Percentiles rank a stretch among this genome's conserved stretches.
Conservation (phyloP, 2,329 filamentous ascomycete species). For the Aaosphaeria arxii region DNA sequence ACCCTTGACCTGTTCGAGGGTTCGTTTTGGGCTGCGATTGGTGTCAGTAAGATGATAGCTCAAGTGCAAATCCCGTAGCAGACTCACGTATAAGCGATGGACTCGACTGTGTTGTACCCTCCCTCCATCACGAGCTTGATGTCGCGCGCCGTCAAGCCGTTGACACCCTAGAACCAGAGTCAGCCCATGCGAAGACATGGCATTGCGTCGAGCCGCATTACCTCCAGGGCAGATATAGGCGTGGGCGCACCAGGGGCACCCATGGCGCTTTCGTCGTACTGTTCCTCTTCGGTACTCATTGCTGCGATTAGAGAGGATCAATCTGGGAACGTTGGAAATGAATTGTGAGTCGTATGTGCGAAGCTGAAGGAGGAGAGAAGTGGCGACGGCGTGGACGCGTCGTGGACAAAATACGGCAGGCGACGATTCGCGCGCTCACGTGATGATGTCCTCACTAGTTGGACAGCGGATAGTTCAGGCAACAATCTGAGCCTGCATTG, state of each 20-base stretch:
- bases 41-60: conserved; percentile 3
- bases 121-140: conserved; percentile 90
- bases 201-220: conserved; percentile 45
- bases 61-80: background rate
- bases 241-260: conserved; percentile 91
- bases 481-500: too few species aligned
- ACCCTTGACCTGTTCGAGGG: conserved; percentile 92
- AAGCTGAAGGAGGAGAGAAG: too few species aligned
- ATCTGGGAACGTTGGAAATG: too few species aligned
- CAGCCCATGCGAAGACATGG: conserved; percentile 3
- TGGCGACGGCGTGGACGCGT: too few species aligned
- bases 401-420: too few species aligned
- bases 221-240: conserved; percentile 80
- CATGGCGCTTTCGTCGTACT: conserved; percentile 72
- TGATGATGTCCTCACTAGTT: too few species aligned
- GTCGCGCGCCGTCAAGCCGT: conserved; percentile 89
- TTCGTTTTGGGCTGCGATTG: conserved; percentile 59
- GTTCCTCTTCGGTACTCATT: conserved; percentile 55
- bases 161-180: conserved; percentile 64
- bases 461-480: too few species aligned
- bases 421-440: too few species aligned
- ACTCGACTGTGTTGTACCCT: conserved; percentile 92
- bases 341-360: too few species aligned
- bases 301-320: too few species aligned
- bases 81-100: conserved; percentile 83